Percentiles rank a stretch among this genome's conserved stretches.
These are phyloP conservation scores for Saitozyma sp. DNA, from an alignment of 768 basidiomycete genomes.

Conservation along the genomic window DNA sequence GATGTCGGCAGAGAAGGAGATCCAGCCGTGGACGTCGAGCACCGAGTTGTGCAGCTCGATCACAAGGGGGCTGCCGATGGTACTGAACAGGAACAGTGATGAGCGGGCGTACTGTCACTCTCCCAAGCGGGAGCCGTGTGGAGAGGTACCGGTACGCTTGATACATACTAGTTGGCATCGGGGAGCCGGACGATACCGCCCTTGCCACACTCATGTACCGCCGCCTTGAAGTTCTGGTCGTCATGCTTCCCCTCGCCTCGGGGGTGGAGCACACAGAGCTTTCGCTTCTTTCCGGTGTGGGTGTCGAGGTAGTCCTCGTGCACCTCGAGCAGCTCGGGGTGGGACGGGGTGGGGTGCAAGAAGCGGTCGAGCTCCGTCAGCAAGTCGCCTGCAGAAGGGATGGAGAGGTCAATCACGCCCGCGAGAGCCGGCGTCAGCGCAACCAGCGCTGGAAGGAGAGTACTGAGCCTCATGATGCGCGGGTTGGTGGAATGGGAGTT, in stretches of 20 bases:
- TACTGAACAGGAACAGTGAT: slow-evolving; percentile 11
- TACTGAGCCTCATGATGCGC: not conserved
- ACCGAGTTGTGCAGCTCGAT: slow-evolving; percentile 51
- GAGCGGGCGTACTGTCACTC: not conserved
- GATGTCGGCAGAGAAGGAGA: slow-evolving; percentile 53
- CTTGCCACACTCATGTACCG: slow-evolving; percentile 31
- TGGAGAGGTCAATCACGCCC: slow-evolving; percentile 7
- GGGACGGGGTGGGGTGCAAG: not conserved
- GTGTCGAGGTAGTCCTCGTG: slow-evolving; percentile 8
- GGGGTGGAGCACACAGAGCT: slow-evolving; percentile 19
- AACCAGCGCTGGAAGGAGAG: not conserved
- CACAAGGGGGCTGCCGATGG: slow-evolving; percentile 24
- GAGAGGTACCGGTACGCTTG: too few relatives aligned
- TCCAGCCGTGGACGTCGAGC: slow-evolving; percentile 52
- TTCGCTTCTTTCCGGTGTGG: slow-evolving; percentile 10
- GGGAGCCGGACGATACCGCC: slow-evolving; percentile 48
- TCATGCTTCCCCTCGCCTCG: slow-evolving; percentile 35
- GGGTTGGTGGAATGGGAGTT: too few relatives aligned
- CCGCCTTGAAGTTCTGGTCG: slow-evolving; percentile 34
- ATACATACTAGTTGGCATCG: slow-evolving; percentile 52
- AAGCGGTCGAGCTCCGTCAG: not conserved
- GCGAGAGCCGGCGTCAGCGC: slow-evolving; percentile 1
- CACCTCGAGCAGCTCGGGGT: slow-evolving; percentile 12
- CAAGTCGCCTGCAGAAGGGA: slow-evolving; percentile 1
- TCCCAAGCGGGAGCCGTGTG: slow-evolving; percentile 24